Base-by-base conservation (phyloP, 257 asterid species). In the Forsythia suspensa region DNA sequence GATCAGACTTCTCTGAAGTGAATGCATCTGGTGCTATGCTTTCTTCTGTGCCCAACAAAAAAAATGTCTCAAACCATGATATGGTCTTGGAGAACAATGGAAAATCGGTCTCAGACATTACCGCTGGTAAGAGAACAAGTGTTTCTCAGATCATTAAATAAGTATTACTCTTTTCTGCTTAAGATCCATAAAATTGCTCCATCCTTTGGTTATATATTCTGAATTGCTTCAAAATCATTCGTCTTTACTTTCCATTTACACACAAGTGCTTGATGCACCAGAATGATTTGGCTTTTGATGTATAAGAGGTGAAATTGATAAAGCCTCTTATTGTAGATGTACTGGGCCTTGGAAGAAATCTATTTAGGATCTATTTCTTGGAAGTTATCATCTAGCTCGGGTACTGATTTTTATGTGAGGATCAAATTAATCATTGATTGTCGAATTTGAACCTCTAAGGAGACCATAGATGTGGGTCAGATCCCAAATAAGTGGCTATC, bases 21-120 rank as follows among this genome's bases (percentile, higher is more conserved):
- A 88, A 90, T 84, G 83, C 94, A 76, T 91, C 96, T 69, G 92
- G 93, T 79, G 84, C 88, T 76, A 72, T 89, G 82, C 86, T 92
- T 70, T 81, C 97, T 84, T 75, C 85, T 77, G 42, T 83, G 43
- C 82, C 79, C 71, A 89, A 79, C 83, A 87, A 86, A 82, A 88
- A 83, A 74, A 91, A 84, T 83, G 92, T 82, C 71, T 77, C 89
- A 76, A 77, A 83, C 76, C 83, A 71, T 74, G 89, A 85, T 77
- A 78, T 76, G 86, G 86, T 87, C 72, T 73, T 91, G 20, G 90
- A 84, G 69, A 81, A 84, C 79, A 87, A 80, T 61, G 90, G 83
- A 78, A 89, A 89, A 86, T 74, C 84, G 74, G 82, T 80, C 57
- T 71, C 80, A 68, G 81, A 80, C 65, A 75, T 80, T 72, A 85